Percentiles rank a stretch among this genome's conserved stretches.
phyloP scores from a whole-genome alignment of 2,329 filamentous ascomycete species.

The Ceratocystis albifundus region DNA sequence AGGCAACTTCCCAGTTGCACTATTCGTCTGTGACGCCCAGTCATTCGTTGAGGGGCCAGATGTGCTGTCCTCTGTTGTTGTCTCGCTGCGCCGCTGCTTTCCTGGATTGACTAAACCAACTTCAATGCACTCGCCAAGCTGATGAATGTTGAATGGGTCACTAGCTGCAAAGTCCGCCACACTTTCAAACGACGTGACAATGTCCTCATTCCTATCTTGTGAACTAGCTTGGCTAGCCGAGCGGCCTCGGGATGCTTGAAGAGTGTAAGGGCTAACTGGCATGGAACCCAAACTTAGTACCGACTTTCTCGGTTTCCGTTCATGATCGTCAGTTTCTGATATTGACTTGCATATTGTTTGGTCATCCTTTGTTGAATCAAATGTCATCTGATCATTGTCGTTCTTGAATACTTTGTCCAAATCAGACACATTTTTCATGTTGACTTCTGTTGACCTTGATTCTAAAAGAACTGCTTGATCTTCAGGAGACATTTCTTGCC shows the following conservation, averaged over 20 bases:
- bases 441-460: background rate
- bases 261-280: slow-evolving; percentile 16
- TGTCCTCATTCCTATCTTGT: slow-evolving; percentile 27
- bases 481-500: slow-evolving; percentile 7
- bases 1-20: slow-evolving; percentile 52
- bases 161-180: slow-evolving; percentile 39
- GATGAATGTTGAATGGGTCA: slow-evolving; percentile 37
- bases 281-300: slow-evolving; percentile 12
- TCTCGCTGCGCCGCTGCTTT: slow-evolving; percentile 49
- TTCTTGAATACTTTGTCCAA: background rate
- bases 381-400: background rate
- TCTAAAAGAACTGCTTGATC: background rate
- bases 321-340: background rate
- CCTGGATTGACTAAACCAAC: slow-evolving; percentile 28
- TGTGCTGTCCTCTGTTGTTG: slow-evolving; percentile 46
- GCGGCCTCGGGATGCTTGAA: background rate
- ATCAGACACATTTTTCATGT: background rate
- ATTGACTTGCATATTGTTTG: background rate
- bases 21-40: slow-evolving; percentile 52
- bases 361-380: background rate
- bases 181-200: slow-evolving; percentile 36
- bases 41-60: slow-evolving; percentile 45
- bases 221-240: background rate
- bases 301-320: background rate
- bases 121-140: slow-evolving; percentile 8